A percentile compares a stretch with the other conserved stretches of the same genome.
Conservation (phyloP, 2,329 filamentous ascomycete genomes). For the Diaporthe sp. region DNA sequence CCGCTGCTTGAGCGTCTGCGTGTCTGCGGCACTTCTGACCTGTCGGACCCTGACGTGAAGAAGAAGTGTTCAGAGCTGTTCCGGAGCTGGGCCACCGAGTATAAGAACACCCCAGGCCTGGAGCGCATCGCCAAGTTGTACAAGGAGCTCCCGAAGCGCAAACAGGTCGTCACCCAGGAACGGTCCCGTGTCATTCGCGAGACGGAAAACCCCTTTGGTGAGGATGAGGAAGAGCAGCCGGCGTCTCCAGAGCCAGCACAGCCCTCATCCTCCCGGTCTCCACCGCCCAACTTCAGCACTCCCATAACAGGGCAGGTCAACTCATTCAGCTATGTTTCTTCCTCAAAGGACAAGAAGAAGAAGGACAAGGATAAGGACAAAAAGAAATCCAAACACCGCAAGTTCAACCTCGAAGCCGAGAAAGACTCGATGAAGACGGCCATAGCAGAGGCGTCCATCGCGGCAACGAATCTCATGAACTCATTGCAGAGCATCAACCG, state of each 20-base stretch:
- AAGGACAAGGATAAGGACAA: constrained; percentile 62
- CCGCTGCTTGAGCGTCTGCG: constrained; percentile 91
- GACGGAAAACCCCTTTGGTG: constrained; percentile 80
- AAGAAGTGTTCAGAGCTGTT: constrained; percentile 92
- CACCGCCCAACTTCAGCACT: constrained; percentile 39
- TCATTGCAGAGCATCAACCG: constrained; percentile 91
- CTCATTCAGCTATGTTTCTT: constrained; percentile 58
- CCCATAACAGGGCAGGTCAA: constrained; percentile 50
- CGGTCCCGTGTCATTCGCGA: constrained; percentile 88
- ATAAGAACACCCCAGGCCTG: constrained; percentile 85
- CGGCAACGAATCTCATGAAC: constrained; percentile 92
- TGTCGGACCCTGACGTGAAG: constrained; percentile 88
- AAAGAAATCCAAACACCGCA: constrained; percentile 68
- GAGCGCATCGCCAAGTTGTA: constrained; percentile 86
- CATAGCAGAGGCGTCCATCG: constrained; percentile 91
- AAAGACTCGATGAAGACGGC: constrained; percentile 87
- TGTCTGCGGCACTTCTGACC: constrained; percentile 85
- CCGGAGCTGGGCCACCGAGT: constrained; percentile 85
- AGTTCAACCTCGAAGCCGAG: constrained; percentile 89
- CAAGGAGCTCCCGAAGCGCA: constrained; percentile 75
- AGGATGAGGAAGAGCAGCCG: constrained; percentile 72
- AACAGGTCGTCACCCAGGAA: constrained; percentile 81
- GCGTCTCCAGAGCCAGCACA: constrained; percentile 46
- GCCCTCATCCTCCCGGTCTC: constrained; percentile 49
- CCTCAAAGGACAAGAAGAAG: constrained; percentile 61